Evolutionary conservation across 2,329 filamentous ascomycete genomes (phyloP), one percentile per base, ranked within the genome.

Genomic region (Pseudonectria buxi): DNA sequence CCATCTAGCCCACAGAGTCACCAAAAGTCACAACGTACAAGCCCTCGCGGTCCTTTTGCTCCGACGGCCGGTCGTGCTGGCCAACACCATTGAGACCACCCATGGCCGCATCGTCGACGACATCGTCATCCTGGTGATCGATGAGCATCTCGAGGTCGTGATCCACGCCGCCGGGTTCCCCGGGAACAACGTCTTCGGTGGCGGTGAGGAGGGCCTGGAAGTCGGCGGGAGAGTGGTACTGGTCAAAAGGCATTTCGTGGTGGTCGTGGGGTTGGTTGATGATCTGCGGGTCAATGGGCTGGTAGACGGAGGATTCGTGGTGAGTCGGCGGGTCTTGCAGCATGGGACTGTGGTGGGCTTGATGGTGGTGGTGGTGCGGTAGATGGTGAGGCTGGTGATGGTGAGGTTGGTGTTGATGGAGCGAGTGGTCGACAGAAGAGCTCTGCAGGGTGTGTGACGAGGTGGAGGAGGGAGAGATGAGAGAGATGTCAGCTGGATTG

Each of bases 261-360:
- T 56, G 51, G 29, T 47, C 54, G 26, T 56, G 51, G 15, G 59
- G 49, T 33, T 69, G 66, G 30, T 62, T 68, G 46, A 76, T 76
- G 35, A 77, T 76, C 45, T 73, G 72, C n/a, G 74, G 73, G 49
- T 78, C 73, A 53, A 78, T 76, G 16, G 72, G 74, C 35, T 75
- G 70, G 50, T 71, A 72, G 18, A 67, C 57, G 22, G 59, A 58
- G 14, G 57, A 44, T 15, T 55, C 42, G 30, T 61, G 56, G 30
- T 65, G 59, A 50, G 32, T 47, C 36, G 11, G 57, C 45, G 37
- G 59, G 35, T 57, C 53, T 46, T 39, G 61, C 47, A 55, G 45
- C 51, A 55, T 53, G 16, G 50, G 51, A 30, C 43, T 52, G 32
- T 54, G 50, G 32, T 49, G 44, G 13, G 34, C 40, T 34, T 35